Base-by-base conservation (phyloP, 768 basidiomycete species). In the Boletus rubroflammeus region DNA sequence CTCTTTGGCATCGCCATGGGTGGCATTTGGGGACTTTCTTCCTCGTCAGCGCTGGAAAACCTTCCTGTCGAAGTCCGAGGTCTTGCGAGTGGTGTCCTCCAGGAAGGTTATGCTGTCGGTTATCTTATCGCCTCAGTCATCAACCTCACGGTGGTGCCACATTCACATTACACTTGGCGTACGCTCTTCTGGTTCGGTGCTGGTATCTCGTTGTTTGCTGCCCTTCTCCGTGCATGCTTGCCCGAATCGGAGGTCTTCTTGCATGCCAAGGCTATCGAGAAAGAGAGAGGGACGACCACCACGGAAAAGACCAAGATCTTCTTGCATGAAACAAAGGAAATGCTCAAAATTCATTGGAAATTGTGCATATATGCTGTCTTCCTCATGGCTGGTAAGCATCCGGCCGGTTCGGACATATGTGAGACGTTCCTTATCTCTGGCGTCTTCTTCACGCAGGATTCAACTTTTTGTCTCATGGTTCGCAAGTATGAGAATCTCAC, bases 1-100 rank as follows among this genome's bases (percentile, higher is more conserved):
- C 77, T 97, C 41, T 95, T 94, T 66, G 92, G 92, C 56, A 81
- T 93, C 47, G 86, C 84, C 1, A 92, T 93, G 90, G 90, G 91
- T 32, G 90, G 90, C 0, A 80, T 96, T 43, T 96, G 93, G 92
- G 92, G 93, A 17, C 74, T 93, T 29, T 81, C 91, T 0, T 77
- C 89, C 1, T 79, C 90, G 0, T 93, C 89, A 0, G 85, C 89
- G 0, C 84, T 97, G 35, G 94, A 97, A 69, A 94, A 90, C 67
- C 78, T 96, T 10, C 94, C 94, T 0, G 84, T 89, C 29, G 88
- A 90, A 63, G 79, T 84, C 15, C 88, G 95, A 67, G 96, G 96
- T 21, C 72, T 97, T 2, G 86, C 85, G 3, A 86, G 84, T 21
- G 95, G 95, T 14, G 72, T 96, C 44, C 68, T 98, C 6, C 95